phyloP scores from a whole-genome alignment of 2,329 filamentous ascomycete genomes.

The Thelonectria discophora region DNA sequence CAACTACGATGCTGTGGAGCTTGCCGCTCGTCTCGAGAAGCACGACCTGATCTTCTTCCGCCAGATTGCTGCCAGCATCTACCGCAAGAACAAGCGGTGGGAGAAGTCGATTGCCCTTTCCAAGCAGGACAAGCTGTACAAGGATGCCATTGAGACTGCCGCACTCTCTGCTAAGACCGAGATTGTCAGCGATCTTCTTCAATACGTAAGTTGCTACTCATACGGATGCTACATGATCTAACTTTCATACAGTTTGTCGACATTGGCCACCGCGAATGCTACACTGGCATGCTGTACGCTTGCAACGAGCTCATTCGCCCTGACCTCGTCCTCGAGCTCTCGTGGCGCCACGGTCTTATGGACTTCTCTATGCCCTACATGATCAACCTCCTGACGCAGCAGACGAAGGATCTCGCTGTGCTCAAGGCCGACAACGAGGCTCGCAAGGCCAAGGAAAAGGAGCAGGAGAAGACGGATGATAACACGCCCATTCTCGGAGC shows the following conservation, averaged over 20 bases:
- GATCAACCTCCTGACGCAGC: slow-evolving; percentile 96
- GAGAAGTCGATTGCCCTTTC: slow-evolving; percentile 98
- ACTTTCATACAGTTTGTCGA: slow-evolving; percentile 82
- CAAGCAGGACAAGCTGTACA: slow-evolving; percentile 99
- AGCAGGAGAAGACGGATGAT: slow-evolving; percentile 85
- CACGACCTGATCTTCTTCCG: slow-evolving; percentile 99
- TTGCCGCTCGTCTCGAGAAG: slow-evolving; percentile 92
- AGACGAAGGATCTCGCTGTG: slow-evolving; percentile 82
- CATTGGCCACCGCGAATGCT: slow-evolving; percentile 98
- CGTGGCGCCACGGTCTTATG: slow-evolving; percentile 92
- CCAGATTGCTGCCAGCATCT: slow-evolving; percentile 97
- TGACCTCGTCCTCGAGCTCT: slow-evolving; percentile 92
- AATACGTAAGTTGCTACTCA: slow-evolving; percentile 79
- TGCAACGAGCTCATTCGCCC: slow-evolving; percentile 97
- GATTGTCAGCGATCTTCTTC: slow-evolving; percentile 92
- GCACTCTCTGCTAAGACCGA: slow-evolving; percentile 91
- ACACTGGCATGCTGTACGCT: slow-evolving; percentile 98
- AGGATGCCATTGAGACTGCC: slow-evolving; percentile 97
- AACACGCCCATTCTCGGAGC: slow-evolving; percentile 92
- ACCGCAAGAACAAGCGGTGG: slow-evolving; percentile 99
- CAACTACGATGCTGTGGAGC: slow-evolving; percentile 95
- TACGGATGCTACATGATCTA: slow-evolving; percentile 40
- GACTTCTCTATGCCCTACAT: slow-evolving; percentile 99
- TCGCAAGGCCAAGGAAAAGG: slow-evolving; percentile 79
- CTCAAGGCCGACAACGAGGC: slow-evolving; percentile 97